Conservation (phyloP, 805 yeast species). For the Danielia oregonensis region DNA sequence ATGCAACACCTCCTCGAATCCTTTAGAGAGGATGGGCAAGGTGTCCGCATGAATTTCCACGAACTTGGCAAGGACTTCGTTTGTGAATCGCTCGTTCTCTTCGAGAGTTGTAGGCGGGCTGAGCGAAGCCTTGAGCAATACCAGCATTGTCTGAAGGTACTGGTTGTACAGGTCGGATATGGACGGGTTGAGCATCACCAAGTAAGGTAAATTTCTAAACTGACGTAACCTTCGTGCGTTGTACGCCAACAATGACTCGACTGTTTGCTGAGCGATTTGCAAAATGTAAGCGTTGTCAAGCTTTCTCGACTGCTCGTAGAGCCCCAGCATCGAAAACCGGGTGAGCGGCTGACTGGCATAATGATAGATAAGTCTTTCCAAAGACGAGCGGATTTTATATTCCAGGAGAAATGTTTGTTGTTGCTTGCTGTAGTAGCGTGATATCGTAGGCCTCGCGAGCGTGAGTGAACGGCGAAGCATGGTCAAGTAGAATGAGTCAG, state of each 20-base stretch:
- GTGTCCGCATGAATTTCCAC: constrained; percentile 82
- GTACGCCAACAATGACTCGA: constrained; percentile 52
- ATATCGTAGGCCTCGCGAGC: constrained; percentile 1
- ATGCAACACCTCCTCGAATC: constrained; percentile 64
- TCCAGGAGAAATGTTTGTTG: constrained; percentile 44
- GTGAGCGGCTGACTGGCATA: constrained; percentile 53
- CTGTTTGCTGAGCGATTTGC: constrained; percentile 51
- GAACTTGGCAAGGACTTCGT: constrained; percentile 48
- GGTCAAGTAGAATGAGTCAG: neutral
- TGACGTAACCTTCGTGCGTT: constrained; percentile 70
- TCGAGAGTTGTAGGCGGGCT: constrained; percentile 42
- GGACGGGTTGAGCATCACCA: constrained; percentile 82
- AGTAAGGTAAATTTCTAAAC: constrained; percentile 73
- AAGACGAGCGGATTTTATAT: constrained; percentile 53
- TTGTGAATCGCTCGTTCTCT: constrained; percentile 53
- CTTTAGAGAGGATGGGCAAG: constrained; percentile 74
- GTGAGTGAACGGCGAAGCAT: neutral
- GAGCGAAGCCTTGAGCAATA: constrained; percentile 30
- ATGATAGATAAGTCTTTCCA: constrained; percentile 56
- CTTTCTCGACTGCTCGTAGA: constrained; percentile 40
- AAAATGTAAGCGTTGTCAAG: constrained; percentile 37
- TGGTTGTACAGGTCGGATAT: constrained; percentile 72
- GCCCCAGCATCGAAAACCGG: constrained; percentile 47
- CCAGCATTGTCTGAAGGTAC: constrained; percentile 64
- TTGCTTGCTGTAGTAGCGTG: constrained; percentile 12